phyloP scores from a whole-genome alignment of 106 monocot genomes.

The Dioscorea alata region DNA sequence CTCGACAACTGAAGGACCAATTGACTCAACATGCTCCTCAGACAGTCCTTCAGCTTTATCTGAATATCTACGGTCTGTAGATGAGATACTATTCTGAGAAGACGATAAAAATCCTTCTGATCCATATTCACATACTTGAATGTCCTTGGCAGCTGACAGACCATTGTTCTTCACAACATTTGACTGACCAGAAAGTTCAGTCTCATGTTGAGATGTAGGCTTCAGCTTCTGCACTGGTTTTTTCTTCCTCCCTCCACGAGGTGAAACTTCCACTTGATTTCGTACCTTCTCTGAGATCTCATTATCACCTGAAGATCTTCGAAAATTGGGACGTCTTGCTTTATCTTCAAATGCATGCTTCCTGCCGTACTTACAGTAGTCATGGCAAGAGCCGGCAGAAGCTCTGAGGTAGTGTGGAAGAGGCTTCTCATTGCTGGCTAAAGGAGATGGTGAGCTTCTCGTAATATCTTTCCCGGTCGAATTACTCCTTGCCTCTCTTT shows the following conservation, averaged over 20 bases:
- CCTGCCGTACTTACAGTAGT: conserved; percentile 70
- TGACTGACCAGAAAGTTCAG: conserved; percentile 4
- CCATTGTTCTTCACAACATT: conserved; percentile 7
- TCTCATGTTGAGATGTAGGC: conserved; percentile 5
- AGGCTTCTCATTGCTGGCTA: conserved; percentile 15
- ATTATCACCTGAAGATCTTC: neutral
- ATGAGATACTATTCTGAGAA: neutral
- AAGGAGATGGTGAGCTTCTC: conserved; percentile 11
- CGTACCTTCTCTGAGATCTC: conserved; percentile 4
- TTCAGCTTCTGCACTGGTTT: conserved; percentile 6
- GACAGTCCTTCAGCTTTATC: neutral
- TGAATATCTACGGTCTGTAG: neutral
- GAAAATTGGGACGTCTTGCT: conserved; percentile 15
- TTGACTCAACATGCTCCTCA: neutral
- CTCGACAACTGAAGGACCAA: neutral
- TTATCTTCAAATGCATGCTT: conserved; percentile 34
- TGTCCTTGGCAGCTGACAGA: neutral
- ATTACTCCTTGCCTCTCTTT: conserved; percentile 12
- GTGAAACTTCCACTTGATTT: conserved; percentile 4
- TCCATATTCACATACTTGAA: neutral
- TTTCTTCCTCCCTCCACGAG: conserved; percentile 13
- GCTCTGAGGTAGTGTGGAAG: conserved; percentile 54
- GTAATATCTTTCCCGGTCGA: conserved; percentile 16
- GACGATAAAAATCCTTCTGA: neutral
- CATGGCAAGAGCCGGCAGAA: conserved; percentile 63